Percentiles rank a stretch among this genome's conserved stretches.
Conservation (phyloP, 106 monocot species). For the Dendrobium nobile region DNA sequence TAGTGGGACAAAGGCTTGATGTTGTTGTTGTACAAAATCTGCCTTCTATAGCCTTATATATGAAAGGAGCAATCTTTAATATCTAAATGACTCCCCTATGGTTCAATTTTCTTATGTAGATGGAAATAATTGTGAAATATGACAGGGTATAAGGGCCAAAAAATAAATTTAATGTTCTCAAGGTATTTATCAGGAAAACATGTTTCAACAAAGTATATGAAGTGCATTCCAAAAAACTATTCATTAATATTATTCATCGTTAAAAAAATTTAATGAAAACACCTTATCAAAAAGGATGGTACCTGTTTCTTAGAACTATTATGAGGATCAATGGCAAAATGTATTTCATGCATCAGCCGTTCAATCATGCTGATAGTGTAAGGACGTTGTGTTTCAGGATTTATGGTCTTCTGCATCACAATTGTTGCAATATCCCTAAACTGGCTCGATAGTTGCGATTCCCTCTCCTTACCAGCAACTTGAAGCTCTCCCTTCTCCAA, state of each 20-base stretch:
- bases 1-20: no score
- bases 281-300: conserved; percentile 2
- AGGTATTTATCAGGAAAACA: background rate
- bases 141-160: background rate
- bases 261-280: background rate
- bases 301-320: conserved; percentile 84
- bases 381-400: conserved; percentile 85
- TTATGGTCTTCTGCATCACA: conserved; percentile 93
- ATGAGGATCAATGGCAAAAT: conserved; percentile 93
- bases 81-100: background rate
- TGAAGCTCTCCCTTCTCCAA: conserved; percentile 93
- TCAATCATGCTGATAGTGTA: conserved; percentile 96
- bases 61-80: background rate
- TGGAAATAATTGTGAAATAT: background rate
- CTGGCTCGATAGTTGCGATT: conserved; percentile 67
- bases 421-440: conserved; percentile 97
- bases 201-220: background rate
- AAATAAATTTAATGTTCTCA: background rate
- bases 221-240: background rate
- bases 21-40: background rate
- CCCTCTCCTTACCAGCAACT: conserved; percentile 97
- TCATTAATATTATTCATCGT: background rate
- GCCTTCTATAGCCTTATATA: background rate
- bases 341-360: conserved; percentile 94
- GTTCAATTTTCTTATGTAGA: no score